Base-by-base conservation (phyloP, 1,284 basidiomycete genomes). In the Puccinia polysora region DNA sequence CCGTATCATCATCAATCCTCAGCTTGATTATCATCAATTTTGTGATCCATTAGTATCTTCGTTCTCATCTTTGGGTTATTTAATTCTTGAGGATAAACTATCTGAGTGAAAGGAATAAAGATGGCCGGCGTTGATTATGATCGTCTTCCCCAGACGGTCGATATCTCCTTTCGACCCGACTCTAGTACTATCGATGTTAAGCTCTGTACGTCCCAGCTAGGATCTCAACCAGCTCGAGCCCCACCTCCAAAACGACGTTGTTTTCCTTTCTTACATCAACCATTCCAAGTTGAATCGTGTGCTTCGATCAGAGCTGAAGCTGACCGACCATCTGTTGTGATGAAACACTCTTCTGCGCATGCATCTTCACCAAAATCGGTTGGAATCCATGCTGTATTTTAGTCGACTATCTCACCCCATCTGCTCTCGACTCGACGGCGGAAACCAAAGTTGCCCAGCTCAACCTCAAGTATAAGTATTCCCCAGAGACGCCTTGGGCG, bases 301-400 rank as follows among this genome's bases (percentile, higher is more conserved):
- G 86, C 83, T 76, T 97, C 92, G 15, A 88, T 90, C 50, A 91
- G 93, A 45, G 95, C 96, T 75, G 89, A 89, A 76, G 89, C 91
- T 63, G 92, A 97, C 71, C 97, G 95, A 95, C 93, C 97, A 74
- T 88, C 88, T 71, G 94, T 95, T 65, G 94, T 97, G 78, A 85
- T 86, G 30, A 95, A 98, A 80, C 53, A 97, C 98, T 84, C 96
- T 92, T 1, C 97, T 98, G 80, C 84, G 97, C 79, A 92, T 98
- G 80, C n/a, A n/a, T n/a, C 97, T 98, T 78, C 93, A 97, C 81
- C 94, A 25, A 23, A 20, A 56, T 3, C n/a, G 10, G 8, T 20
- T 20, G 23, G 34, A 53, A 40, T 53, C n/a, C n/a, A 10, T n/a
- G 10, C 10, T 45, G 40, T 45, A 10, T 10, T 7, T 52, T 20